These are phyloP conservation scores for Toxoplasma gondii DNA, from an alignment of 169 alveolate genomes.

Conservation along the genomic window DNA sequence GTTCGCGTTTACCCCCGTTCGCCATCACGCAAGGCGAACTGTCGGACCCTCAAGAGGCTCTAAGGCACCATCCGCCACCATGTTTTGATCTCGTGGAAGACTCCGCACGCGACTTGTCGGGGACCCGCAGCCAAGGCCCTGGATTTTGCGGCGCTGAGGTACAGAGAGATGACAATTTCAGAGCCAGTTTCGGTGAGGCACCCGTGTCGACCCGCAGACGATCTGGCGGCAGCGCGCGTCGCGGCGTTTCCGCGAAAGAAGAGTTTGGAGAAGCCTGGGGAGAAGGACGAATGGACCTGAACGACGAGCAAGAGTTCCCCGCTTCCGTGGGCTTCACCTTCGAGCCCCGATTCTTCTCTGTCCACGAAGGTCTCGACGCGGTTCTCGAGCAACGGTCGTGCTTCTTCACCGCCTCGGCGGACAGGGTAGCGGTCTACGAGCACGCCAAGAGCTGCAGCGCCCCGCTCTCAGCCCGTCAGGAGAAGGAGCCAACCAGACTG, in stretches of 20 bases:
- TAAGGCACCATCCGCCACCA: too few species aligned
- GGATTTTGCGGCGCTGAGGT: too few species aligned
- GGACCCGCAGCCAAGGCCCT: too few species aligned
- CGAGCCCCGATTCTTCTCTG: background rate
- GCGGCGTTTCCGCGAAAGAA: background rate
- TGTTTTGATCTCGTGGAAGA: too few species aligned
- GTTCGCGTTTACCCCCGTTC: too few species aligned
- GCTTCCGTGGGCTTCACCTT: background rate
- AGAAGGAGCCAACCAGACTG: background rate
- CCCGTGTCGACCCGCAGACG: background rate
- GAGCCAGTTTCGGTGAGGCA: too few species aligned
- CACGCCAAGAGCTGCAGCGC: background rate
- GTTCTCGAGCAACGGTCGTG: background rate
- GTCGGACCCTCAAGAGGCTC: too few species aligned
- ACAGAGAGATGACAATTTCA: too few species aligned
- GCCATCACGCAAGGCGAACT: too few species aligned
- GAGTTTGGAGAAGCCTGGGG: background rate
- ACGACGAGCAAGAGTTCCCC: background rate
- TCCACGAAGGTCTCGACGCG: background rate
- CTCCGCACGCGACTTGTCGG: too few species aligned
- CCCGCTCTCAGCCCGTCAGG: background rate
- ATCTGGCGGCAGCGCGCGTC: background rate
- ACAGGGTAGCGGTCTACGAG: slow-evolving; percentile 6
- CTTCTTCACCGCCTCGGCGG: slow-evolving; percentile 3
- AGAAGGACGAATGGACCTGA: background rate